These are phyloP conservation scores for Balansia obtecta DNA, from an alignment of 2,329 filamentous ascomycete species.

Conservation along the genomic window DNA sequence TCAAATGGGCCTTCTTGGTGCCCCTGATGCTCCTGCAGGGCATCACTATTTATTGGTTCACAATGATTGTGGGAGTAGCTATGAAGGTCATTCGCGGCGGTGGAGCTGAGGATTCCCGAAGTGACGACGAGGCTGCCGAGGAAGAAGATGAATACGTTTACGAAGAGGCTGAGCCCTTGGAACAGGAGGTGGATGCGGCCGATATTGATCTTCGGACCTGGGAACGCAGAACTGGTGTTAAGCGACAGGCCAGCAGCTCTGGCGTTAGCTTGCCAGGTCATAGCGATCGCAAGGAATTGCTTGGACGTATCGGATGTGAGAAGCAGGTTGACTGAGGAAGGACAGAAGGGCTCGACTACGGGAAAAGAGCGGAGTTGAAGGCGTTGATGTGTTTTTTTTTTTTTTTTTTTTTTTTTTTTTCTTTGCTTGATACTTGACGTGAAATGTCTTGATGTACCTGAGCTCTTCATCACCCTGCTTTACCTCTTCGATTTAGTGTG, in stretches of 20 bases:
- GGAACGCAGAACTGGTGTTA: constrained; percentile 43
- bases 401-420: no score
- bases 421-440: background rate
- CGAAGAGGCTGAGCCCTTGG: constrained; percentile 44
- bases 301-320: constrained; percentile 73
- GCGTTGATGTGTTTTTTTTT: constrained; percentile 2
- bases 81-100: constrained; percentile 65
- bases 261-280: constrained; percentile 57
- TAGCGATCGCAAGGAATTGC: constrained; percentile 67
- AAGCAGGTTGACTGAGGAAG: constrained; percentile 46
- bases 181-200: constrained; percentile 67
- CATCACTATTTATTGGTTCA: constrained; percentile 79
- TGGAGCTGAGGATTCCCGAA: constrained; percentile 73
- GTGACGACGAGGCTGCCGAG: constrained; percentile 63
- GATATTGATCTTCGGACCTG: constrained; percentile 53
- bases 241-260: constrained; percentile 39
- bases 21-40: constrained; percentile 67
- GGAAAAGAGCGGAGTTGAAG: constrained; percentile 2
- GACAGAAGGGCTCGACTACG: background rate
- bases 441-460: background rate
- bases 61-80: constrained; percentile 75
- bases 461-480: background rate
- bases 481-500: background rate
- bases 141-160: constrained; percentile 40
- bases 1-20: constrained; percentile 65